Evolutionary conservation across 2,329 filamentous ascomycete species (phyloP), one percentile per base, ranked within the genome.

Genomic region (Colletotrichum ledebouriae): DNA sequence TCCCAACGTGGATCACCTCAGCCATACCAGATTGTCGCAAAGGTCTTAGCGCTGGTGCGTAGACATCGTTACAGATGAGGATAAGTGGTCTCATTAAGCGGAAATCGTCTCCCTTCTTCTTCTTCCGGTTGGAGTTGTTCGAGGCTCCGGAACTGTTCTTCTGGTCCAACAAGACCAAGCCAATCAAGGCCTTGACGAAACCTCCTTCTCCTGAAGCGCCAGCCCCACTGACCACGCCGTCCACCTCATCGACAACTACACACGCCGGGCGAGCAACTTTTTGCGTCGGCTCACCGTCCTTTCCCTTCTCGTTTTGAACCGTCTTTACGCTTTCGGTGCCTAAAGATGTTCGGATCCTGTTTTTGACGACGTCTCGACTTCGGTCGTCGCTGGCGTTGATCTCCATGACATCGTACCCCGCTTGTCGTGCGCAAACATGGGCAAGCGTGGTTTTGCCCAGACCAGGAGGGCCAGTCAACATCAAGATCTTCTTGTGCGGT

Each of bases 321-420:
- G 87, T 89, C 76, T 93, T 96, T 69, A 99, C 95, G 68, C 93
- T 98, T 78, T 99, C 95, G 0, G 96, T 99, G 0, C 93, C 94
- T 39, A 99, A 86, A 77, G 93, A 95, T 64, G 97, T 97, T 73
- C 93, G 88, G 72, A 99, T 98, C 15, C 94, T 88, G 6, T 93
- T 94, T 76, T 93, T 96, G 41, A 99, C 96, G 2, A 99, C 94
- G 75, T 95, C 90, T 34, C 88, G 87, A 75, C 94, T 97, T 74
- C 96, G 87, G 76, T 99, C 97, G 76, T 99, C 96, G 74, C 95
- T 98, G 9, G 97, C 96, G 74, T 99, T 99, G 80, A 99, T 97
- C 77, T 99, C 96, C 76, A 98, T 87, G 1, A 97, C 92, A 75
- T 98, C 96, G 74, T 99, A 99, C 0, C 96, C 96, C 5, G 96